Conservation (phyloP, 306 rosid genomes). For the Lotus japonicus region DNA sequence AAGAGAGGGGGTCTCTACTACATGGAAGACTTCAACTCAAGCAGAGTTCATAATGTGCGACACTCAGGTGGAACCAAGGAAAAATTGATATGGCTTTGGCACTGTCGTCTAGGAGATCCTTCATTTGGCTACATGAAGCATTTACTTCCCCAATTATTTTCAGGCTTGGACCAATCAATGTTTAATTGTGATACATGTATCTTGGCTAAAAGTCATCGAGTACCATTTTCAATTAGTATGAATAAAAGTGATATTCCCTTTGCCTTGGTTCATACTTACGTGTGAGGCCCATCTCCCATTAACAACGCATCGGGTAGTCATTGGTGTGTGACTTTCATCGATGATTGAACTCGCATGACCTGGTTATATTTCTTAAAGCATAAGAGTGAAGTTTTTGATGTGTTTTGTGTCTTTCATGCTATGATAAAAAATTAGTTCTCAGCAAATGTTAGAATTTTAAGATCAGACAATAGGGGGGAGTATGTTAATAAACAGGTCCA, state of each 20-base stretch:
- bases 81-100: neutral
- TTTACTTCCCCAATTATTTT: neutral
- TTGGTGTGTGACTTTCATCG: neutral
- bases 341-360: neutral
- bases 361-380: too few species aligned
- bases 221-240: neutral
- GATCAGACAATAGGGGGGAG: constrained; percentile 9
- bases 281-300: neutral
- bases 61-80: neutral
- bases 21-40: neutral
- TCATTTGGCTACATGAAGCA: too few species aligned
- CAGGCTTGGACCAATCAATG: neutral
- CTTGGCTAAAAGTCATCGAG: neutral
- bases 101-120: neutral
- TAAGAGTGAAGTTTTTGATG: neutral
- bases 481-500: neutral
- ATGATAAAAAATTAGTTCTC: constrained; percentile 18
- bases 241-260: neutral
- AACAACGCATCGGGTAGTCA: too few species aligned
- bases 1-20: too few species aligned
- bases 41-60: neutral
- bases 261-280: neutral
- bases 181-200: too few species aligned
- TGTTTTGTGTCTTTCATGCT: neutral
- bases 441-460: neutral